Evolutionary conservation across 2,329 filamentous ascomycete species (phyloP).

Genomic region (Diplodia mutila): DNA sequence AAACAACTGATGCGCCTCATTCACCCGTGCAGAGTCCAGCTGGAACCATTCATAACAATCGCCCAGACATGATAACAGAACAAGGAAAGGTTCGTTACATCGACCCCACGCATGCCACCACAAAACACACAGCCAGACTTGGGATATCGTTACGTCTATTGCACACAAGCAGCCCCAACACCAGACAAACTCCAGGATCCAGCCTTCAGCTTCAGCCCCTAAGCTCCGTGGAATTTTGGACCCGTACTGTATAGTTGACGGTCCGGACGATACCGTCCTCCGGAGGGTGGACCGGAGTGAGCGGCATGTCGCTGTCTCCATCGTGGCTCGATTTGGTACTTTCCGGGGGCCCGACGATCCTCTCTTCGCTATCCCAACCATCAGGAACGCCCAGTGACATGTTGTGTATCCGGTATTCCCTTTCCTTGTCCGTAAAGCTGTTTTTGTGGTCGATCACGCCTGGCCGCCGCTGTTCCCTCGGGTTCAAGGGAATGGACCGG

Average conservation of each 20-base stretch:
- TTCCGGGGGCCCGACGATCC: slow-evolving; percentile 1
- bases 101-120: neutral
- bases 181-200: neutral
- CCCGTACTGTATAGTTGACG: slow-evolving; percentile 10
- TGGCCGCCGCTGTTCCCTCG: neutral
- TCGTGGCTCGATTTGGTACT: slow-evolving; percentile 4
- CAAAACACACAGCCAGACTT: neutral
- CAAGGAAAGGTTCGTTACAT: slow-evolving; percentile 1
- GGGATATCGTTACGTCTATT: neutral
- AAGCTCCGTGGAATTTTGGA: neutral
- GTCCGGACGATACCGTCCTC: slow-evolving; percentile 1
- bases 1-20: neutral
- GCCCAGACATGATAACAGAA: neutral
- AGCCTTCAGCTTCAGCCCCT: neutral
- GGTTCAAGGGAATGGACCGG: slow-evolving; percentile 11
- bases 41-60: neutral
- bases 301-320: neutral
- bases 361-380: slow-evolving; percentile 15
- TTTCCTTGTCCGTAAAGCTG: slow-evolving; percentile 5
- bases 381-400: slow-evolving; percentile 15
- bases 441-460: neutral
- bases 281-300: neutral
- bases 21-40: too few relatives aligned
- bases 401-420: slow-evolving; percentile 15
- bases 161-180: neutral